Base-by-base conservation (phyloP, 2,329 filamentous ascomycete genomes). In the Tolypocladium paradoxum region DNA sequence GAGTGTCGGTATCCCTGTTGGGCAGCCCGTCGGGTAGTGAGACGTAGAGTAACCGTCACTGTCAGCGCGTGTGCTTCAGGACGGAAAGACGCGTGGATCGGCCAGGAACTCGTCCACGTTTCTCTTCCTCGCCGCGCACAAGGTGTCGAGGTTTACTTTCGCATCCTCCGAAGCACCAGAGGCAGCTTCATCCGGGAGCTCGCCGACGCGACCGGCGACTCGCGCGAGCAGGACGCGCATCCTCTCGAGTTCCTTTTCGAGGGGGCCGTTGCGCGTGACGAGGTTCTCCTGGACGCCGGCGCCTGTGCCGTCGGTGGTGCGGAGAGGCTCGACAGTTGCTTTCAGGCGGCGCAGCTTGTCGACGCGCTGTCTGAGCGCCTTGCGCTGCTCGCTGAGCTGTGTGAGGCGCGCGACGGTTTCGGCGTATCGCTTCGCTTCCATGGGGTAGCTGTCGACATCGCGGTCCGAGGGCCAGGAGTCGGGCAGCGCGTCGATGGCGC, bases 191-290 rank as follows among this genome's bases (percentile, higher is more conserved):
- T 62, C 61, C 7, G 68, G 65, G 18, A 78, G 54, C 53, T 65
- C 63, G 14, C 67, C 70, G 1, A 85, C 70, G 22, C 79, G 73
- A 2, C 76, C 79, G 5, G 76, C 75, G 0, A 86, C 81, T 29
- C 83, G 73, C 1, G 77, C 76, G 52, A 85, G 72, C 56, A 90
- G 67, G 58, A 83, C 73, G 35, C 83, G 77, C 77, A 85, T 87
- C 56, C 76, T 78, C 64, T 83, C 79, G 52, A 90, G 70, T 67
- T 89, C 85, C 51, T 71, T 72, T 63, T 85, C 84, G 11, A 90
- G 66, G 48, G 82, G 77, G 1, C 83, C 82, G 62, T 85, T 79
- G 34, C 79, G 77, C 50, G 81, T 84, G 1, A 86, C 75, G 4
- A 90, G 66, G 63, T 88, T 88, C 54, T 81, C 77, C 64, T 90